Evolutionary conservation across 2,329 filamentous ascomycete genomes (phyloP).

Genomic region (Ophiostoma sp.): DNA sequence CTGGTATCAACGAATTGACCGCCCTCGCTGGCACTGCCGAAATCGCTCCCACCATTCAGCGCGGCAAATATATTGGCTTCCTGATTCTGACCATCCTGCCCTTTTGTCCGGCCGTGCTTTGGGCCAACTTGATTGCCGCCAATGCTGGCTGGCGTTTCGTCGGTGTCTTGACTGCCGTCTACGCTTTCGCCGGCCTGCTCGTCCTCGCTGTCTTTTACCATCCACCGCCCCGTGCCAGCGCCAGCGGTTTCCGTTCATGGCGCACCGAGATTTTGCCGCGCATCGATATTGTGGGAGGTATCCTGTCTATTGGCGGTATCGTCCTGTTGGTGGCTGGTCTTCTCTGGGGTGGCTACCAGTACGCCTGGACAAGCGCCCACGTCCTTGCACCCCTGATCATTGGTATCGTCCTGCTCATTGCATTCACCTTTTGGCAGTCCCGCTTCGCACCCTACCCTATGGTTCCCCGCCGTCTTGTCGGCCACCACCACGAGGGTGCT

Average conservation of each 20-base stretch:
- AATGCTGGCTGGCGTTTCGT: slow-evolving; percentile 56
- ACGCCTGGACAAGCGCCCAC: slow-evolving; percentile 43
- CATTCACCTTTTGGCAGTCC: slow-evolving; percentile 58
- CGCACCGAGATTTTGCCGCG: slow-evolving; percentile 44
- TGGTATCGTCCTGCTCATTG: slow-evolving; percentile 49
- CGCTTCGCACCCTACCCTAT: slow-evolving; percentile 58
- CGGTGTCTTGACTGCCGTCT: slow-evolving; percentile 53
- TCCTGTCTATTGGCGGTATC: slow-evolving; percentile 51
- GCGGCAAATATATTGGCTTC: slow-evolving; percentile 62
- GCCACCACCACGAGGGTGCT: slow-evolving; percentile 32
- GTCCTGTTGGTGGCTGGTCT: slow-evolving; percentile 53
- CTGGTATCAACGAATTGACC: slow-evolving; percentile 68
- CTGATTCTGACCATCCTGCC: slow-evolving; percentile 63
- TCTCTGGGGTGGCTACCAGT: slow-evolving; percentile 42
- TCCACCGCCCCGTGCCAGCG: slow-evolving; percentile 50
- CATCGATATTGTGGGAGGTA: slow-evolving; percentile 54
- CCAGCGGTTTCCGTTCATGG: slow-evolving; percentile 40
- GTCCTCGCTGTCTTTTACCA: slow-evolving; percentile 54
- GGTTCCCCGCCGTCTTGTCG: slow-evolving; percentile 45
- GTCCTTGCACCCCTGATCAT: slow-evolving; percentile 53
- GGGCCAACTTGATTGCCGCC: slow-evolving; percentile 54
- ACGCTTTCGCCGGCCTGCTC: slow-evolving; percentile 53
- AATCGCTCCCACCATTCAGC: slow-evolving; percentile 64
- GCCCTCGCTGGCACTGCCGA: slow-evolving; percentile 68
- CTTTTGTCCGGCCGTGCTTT: slow-evolving; percentile 63